Percentiles rank a stretch among this genome's conserved stretches.
Conservation (phyloP, 73 alveolate genomes). For the Uronychia binucleata region DNA sequence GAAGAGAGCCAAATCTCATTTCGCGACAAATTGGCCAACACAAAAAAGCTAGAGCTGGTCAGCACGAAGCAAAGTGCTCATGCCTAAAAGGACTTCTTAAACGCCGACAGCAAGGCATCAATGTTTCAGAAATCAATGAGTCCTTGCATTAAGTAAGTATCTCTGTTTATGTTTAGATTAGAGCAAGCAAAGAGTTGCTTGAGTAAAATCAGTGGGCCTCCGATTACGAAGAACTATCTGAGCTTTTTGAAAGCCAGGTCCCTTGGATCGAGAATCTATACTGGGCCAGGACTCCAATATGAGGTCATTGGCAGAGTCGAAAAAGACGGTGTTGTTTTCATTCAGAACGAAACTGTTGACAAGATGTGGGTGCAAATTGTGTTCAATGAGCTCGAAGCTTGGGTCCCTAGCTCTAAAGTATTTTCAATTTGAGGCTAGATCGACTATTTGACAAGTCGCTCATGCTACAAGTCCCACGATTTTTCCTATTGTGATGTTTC, state of each 20-base stretch:
- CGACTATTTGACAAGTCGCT: neutral
- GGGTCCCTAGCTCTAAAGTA: neutral
- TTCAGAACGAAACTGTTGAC: constrained; percentile 13
- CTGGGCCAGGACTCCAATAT: constrained; percentile 49
- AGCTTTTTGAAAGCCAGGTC: constrained; percentile 20
- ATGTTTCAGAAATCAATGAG: neutral
- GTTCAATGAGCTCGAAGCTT: neutral
- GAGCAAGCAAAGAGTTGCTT: neutral
- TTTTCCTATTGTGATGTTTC: neutral
- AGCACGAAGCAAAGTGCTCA: neutral
- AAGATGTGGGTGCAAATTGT: constrained; percentile 14
- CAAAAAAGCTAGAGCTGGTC: neutral
- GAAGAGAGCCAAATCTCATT: neutral
- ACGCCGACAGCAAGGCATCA: neutral
- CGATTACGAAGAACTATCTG: neutral
- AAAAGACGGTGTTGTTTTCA: constrained; percentile 36
- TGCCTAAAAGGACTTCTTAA: neutral
- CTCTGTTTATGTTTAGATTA: neutral
- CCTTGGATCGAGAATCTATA: constrained; percentile 38
- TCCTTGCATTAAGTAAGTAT: neutral
- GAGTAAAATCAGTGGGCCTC: neutral
- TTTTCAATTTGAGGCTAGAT: too few species aligned
- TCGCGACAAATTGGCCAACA: neutral
- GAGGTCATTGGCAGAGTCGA: constrained; percentile 29
- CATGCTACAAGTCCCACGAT: neutral